phyloP scores from a whole-genome alignment of 345 rosid species.

The Limnanthes douglasii region DNA sequence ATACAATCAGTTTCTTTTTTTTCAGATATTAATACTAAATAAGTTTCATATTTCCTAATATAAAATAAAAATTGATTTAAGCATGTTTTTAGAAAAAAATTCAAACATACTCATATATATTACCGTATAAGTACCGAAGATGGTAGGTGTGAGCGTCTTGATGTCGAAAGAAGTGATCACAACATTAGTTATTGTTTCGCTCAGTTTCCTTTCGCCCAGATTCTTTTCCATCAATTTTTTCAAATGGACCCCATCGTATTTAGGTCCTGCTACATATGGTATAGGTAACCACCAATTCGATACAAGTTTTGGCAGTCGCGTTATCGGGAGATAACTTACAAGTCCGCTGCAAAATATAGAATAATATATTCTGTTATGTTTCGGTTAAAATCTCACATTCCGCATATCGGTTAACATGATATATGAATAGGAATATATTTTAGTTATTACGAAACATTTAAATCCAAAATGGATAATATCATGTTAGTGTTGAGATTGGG shows the following conservation, averaged over 20 bases:
- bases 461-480: too few species aligned
- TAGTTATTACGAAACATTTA: too few species aligned
- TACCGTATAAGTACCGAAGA: slow-evolving; percentile 56
- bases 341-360: too few species aligned
- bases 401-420: too few species aligned
- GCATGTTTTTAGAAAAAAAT: neutral
- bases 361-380: too few species aligned
- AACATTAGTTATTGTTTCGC: slow-evolving; percentile 40
- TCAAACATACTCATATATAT: neutral
- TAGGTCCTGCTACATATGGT: too few species aligned
- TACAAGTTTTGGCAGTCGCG: slow-evolving; percentile 24
- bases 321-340: too few species aligned
- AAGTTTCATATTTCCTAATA: slow-evolving; percentile 25
- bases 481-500: too few species aligned
- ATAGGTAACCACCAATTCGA: too few species aligned
- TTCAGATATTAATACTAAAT: slow-evolving; percentile 48
- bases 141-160: slow-evolving; percentile 46
- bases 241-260: slow-evolving; percentile 50
- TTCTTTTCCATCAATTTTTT: slow-evolving; percentile 12
- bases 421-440: too few species aligned
- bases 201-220: slow-evolving; percentile 28
- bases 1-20: slow-evolving; percentile 23
- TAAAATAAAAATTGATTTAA: neutral
- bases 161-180: slow-evolving; percentile 64
- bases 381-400: too few species aligned